Base-by-base conservation (phyloP, 2,329 filamentous ascomycete species). In the Gaeumannomyces sp. region DNA sequence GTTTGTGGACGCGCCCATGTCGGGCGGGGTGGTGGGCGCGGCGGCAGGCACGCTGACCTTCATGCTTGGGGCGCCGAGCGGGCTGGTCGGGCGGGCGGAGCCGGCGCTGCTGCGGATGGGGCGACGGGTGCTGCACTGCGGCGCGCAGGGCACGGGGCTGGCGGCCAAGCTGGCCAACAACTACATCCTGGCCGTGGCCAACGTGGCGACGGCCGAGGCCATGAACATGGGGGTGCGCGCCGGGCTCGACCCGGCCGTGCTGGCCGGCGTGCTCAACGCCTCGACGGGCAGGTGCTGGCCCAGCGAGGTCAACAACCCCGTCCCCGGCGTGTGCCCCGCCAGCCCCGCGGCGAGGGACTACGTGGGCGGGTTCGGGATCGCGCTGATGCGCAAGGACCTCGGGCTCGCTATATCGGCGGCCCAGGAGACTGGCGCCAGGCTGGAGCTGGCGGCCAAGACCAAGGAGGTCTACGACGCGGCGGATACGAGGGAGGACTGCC, bases 231-330 rank as follows among this genome's bases (percentile, higher is more conserved):
- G 86, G n/a, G 80, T 87, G 62, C 78, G 77, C 66, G 85, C 82
- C 77, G 86, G 86, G 0, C 76, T 89, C 8, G 85, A 88, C 66
- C 79, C 85, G 2, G 79, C 80, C 71, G 88, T 87, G 10, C 83
- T 99, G 2, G 90, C 92, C 0, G 87, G 89, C 63, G 87, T 99
- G 76, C 92, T 99, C 79, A 98, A 97, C 74, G 90, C 90, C 4
- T 95, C 92, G 70, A 97, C 94, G 0, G 95, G 95, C n/a, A 86
- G 84, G 69, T 98, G 93, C 82, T 99, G 95, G 95, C 93, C 94
- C 1, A 95, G 89, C 71, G 93, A 97, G 78, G 81, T 96, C 67
- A 99, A 99, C 78, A 98, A 98, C 74, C 95, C 95, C 0, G 93
- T 98, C 3, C 88, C 88, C 14, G 93, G 93, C 19, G 93, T 97